Evolutionary conservation across 1,284 basidiomycete genomes (phyloP), one percentile per base, ranked within the genome.

Genomic region (Trichosporon sp.): DNA sequence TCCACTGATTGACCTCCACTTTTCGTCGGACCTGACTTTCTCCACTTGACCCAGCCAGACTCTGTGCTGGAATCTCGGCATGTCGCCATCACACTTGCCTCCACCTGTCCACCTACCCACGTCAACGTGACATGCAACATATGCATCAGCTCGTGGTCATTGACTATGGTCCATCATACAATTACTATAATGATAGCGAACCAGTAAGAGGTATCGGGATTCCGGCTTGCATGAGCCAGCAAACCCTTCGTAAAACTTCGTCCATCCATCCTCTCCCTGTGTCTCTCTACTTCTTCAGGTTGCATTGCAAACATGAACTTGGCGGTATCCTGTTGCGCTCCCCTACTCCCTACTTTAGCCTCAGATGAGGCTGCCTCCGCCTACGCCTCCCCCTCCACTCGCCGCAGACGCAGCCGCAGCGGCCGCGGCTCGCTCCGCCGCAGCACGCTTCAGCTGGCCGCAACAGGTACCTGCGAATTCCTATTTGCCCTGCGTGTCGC

Each of bases 81-180:
- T 16, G 11, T 29, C n/a, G 8, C 19, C 29, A 33, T 23, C 37
- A 21, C 56, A 33, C 10, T n/a, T n/a, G 49, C 58, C 40, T 59
- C 58, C 58, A 49, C 40, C 40, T 4, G 9, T 3, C 13, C n/a
- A 36, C n/a, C n/a, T n/a, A n/a, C n/a, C n/a, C n/a, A n/a, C n/a
- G 16, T 37, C 16, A n/a, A 4, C 23, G 19, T 37, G 5, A 9
- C 16, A 14, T 37, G 36, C 36, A n/a, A 37, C 36, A 37, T 37
- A 19, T 6, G 13, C 16, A n/a, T 3, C 36, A 9, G 10, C 8
- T 16, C 8, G 16, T 4, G 46, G 23, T 54, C 49, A 27, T 29
- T 54, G 49, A 54, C 46, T 54, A n/a, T 29, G 49, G 49, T 54
- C 31, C 49, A 54, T 54, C 49, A 54, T 54, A 54, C 49, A 54